phyloP scores from a whole-genome alignment of 257 asterid species.

The Paulownia fortunei region DNA sequence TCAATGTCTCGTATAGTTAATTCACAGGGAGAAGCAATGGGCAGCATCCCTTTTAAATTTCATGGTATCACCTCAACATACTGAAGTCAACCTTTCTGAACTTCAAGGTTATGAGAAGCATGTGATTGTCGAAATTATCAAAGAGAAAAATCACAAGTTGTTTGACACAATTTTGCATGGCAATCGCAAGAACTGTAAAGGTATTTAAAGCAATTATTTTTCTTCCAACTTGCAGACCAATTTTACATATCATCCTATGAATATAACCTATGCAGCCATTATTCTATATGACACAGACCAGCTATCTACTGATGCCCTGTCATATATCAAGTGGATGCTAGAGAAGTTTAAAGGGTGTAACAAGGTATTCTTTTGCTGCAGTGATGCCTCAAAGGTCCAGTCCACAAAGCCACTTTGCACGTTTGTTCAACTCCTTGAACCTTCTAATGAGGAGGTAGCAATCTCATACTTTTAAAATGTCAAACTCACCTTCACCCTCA shows the following conservation, averaged over 20 bases:
- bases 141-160: constrained; percentile 39
- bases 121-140: constrained; percentile 61
- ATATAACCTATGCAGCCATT: constrained; percentile 51
- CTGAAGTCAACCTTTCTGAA: constrained; percentile 68
- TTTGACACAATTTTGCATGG: constrained; percentile 26
- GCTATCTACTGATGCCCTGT: constrained; percentile 61
- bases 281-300: constrained; percentile 65
- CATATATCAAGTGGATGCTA: constrained; percentile 68
- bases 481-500: not conserved
- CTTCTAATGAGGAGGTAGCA: constrained; percentile 66
- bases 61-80: constrained; percentile 54
- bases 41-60: constrained; percentile 60
- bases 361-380: constrained; percentile 69
- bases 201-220: constrained; percentile 36
- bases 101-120: constrained; percentile 72
- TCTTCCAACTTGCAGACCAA: not conserved
- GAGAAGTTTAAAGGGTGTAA: constrained; percentile 61
- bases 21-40: constrained; percentile 66
- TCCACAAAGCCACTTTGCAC: constrained; percentile 58
- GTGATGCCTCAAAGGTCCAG: constrained; percentile 61
- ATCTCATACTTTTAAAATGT: constrained; percentile 1
- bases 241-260: constrained; percentile 22
- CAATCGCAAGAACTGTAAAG: constrained; percentile 47
- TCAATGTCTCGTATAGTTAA: not conserved
- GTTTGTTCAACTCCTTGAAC: constrained; percentile 62